Evolutionary conservation across 164 flowering plant genomes (phyloP), one percentile per base, ranked within the genome.

Genomic region (Magnolia officinalis): DNA sequence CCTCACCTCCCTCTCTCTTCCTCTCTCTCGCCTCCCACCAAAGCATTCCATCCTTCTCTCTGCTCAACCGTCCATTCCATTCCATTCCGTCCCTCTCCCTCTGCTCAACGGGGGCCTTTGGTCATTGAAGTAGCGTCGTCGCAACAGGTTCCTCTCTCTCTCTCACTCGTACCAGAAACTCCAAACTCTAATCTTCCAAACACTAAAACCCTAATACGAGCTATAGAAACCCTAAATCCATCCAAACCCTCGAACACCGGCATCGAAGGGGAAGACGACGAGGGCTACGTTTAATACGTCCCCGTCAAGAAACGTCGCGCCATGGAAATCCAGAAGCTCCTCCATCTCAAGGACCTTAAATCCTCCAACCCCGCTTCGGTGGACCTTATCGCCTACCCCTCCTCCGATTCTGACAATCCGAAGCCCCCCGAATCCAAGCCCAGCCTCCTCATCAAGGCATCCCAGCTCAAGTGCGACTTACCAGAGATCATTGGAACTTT

Each of bases 231-330:
- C n/a, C 64, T 0, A 61, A 16, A 20, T 19, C 18, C 21, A 61
- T 26, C 68, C 68, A 65, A 64, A 64, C 29, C 29, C 67, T 64
- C 67, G 14, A 65, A 65, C 68, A 63, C 26, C 66, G 21, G 24
- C 29, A 23, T 1, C 8, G 1, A 29, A 45, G 80, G 75, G 81
- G 92, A 85, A 67, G 90, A 87, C 31, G 97, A 90, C 6, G 95
- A 90, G 72, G 87, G 84, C 29, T 93, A 90, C 66, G 89, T 79
- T 2, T 97, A 95, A 72, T 93, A 92, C 72, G 83, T 95, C 8
- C 96, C 98, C 0, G 89, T 93, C 71, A 86, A 87, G 14, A 92
- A 91, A 82, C 91, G 98, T 3, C 75, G 98, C 50, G 88, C 88
- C 0, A 83, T 91, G 79, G 97, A 89, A 72, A 93, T 94, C 0